Evolutionary conservation across 176 grass and related monocot species (phyloP).

Genomic region (Saccharum officinarum): DNA sequence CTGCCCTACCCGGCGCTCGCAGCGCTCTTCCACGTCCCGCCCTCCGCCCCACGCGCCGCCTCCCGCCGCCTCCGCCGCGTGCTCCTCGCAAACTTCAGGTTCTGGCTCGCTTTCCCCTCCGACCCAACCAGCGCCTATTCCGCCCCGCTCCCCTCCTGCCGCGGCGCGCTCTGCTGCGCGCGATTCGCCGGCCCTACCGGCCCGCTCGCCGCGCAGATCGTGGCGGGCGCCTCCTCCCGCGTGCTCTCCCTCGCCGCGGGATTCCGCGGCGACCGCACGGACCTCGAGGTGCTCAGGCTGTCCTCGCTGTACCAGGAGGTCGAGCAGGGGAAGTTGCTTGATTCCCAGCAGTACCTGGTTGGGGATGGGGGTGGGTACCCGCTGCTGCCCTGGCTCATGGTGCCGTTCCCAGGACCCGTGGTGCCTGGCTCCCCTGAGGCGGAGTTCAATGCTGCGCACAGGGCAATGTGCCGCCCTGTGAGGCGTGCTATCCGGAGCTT

Average conservation of each 20-base stretch:
- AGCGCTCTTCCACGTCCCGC: constrained; percentile 48
- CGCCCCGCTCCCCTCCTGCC: constrained; percentile 48
- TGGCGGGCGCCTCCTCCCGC: constrained; percentile 57
- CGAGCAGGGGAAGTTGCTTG: constrained; percentile 56
- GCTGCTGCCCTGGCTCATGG: constrained; percentile 73
- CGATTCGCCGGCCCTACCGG: constrained; percentile 46
- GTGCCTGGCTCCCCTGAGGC: constrained; percentile 42
- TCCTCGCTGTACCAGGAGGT: constrained; percentile 61
- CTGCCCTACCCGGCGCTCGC: constrained; percentile 55
- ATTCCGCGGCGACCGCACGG: constrained; percentile 57
- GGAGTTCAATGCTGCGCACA: constrained; percentile 56
- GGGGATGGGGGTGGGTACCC: constrained; percentile 54
- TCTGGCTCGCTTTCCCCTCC: constrained; percentile 78
- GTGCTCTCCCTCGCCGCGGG: constrained; percentile 63
- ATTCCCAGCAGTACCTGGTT: constrained; percentile 52
- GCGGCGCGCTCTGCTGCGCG: constrained; percentile 64
- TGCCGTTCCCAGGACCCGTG: constrained; percentile 35
- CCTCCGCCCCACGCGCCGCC: constrained; percentile 56
- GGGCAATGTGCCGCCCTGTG: constrained; percentile 51
- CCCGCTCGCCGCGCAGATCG: constrained; percentile 54
- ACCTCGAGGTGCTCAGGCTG: constrained; percentile 55
- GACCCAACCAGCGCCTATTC: not conserved
- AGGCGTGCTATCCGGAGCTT: constrained; percentile 51
- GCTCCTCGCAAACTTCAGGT: constrained; percentile 74
- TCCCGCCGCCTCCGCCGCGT: constrained; percentile 65